Conservation (phyloP, 345 rosid species). For the Dovyalis caffra region DNA sequence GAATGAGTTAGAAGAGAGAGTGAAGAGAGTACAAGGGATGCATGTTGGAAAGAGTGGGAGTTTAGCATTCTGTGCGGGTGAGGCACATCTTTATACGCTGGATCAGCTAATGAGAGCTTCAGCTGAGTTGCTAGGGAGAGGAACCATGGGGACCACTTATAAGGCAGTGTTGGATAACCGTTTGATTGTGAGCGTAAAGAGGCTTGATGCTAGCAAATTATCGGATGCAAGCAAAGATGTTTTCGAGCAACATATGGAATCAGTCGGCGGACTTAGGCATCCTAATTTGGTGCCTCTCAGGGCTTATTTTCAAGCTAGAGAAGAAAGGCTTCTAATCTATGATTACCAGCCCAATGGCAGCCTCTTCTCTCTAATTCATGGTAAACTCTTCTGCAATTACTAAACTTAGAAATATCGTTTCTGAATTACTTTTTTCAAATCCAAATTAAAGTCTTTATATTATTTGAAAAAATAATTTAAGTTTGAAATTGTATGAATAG, state of each 20-base stretch:
- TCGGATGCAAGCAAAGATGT: conserved; percentile 50
- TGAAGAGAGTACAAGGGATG: conserved; percentile 60
- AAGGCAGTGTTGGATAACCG: conserved; percentile 82
- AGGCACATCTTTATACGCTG: conserved; percentile 69
- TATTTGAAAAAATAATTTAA: no score
- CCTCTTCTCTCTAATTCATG: conserved; percentile 78
- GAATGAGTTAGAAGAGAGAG: conserved; percentile 74
- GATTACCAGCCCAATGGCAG: conserved; percentile 96
- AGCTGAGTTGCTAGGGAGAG: conserved; percentile 89
- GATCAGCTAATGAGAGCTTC: conserved; percentile 96
- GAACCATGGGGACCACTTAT: conserved; percentile 76
- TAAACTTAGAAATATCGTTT: no score
- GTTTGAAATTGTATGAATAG: no score
- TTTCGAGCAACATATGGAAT: conserved; percentile 88
- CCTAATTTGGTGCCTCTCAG: conserved; percentile 91
- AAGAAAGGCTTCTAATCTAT: conserved; percentile 77
- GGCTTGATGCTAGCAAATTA: conserved; percentile 71
- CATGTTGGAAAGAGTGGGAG: conserved; percentile 79
- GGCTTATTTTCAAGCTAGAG: conserved; percentile 78
- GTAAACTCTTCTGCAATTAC: conserved; percentile 26
- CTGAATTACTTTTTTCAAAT: no score
- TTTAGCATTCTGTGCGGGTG: conserved; percentile 81
- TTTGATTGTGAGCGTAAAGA: conserved; percentile 69
- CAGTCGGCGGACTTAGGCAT: conserved; percentile 89
- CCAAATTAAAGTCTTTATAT: no score